Base-by-base conservation (phyloP, 1,284 basidiomycete genomes). In the Rhodotorula sp. region DNA sequence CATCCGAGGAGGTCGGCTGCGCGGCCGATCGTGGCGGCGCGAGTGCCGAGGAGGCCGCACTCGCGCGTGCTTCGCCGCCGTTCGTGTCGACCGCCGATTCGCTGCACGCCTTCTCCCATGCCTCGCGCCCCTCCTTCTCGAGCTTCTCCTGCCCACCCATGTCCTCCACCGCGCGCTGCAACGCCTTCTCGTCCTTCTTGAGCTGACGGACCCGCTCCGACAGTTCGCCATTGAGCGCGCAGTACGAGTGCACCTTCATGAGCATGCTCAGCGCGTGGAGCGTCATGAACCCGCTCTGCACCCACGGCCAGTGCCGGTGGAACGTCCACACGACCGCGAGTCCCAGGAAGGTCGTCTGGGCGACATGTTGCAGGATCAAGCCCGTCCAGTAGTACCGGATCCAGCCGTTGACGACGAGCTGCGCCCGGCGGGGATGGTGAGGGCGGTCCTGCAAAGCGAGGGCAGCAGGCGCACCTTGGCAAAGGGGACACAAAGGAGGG, bases 191-290 rank as follows among this genome's bases (percentile, higher is more conserved):
- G 12, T 86, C 70, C 17, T 75, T 73, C 60, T 85, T 79, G 6
- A 87, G 84, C 62, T 87, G 60, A 10, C 56, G 41, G 15, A 25
- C 10, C 1, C 68, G 68, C 32, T 67, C 67, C 12, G 72, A 67
- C 65, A 97, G 88, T 79, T 91, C 88, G 10, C 95, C 93, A 80
- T 98, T 98, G 67, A 91, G 87, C 39, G 89, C 87, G 82, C 93
- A 88, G 82, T 98, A 99, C 27, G 94, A 97, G 83, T 98, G 94
- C 85, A 97, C 88, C 82, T 97, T 97, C 94, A 97, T 97, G 77
- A 96, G 87, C 89, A 96, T 90, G 68, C 90, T 87, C 15, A 97
- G 83, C 0, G 70, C 67, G 32, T 72, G 93, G 6, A 72, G 51
- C 29, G 66, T 69, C 93, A 72, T 46, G 48, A 72, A 72, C 2